phyloP scores from a whole-genome alignment of 345 rosid species.

The Camelina neglecta region DNA sequence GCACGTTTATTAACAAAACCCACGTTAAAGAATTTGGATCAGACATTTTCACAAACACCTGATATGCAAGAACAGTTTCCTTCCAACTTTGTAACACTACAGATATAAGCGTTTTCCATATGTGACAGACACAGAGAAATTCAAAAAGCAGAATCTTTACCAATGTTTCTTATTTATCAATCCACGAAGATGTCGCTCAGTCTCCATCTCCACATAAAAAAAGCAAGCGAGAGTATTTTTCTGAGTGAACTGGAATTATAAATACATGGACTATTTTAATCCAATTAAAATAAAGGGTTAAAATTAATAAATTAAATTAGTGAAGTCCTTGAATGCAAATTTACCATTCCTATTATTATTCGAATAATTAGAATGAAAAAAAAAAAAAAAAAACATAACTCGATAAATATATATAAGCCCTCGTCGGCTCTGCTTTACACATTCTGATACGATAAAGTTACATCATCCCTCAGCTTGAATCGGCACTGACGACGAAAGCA shows the following conservation, averaged over 20 bases:
- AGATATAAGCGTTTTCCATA: background rate
- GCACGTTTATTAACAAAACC: constrained; percentile 37
- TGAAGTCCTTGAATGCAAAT: constrained; percentile 18
- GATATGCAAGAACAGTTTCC: constrained; percentile 25
- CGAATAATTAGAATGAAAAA: constrained; percentile 7
- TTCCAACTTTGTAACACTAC: background rate
- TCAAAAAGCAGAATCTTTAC: background rate
- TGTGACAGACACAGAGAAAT: constrained; percentile 6
- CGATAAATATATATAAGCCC: constrained; percentile 1
- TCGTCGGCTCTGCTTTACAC: background rate
- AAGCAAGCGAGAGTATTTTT: background rate
- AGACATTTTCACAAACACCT: constrained; percentile 55
- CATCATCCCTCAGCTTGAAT: constrained; percentile 17
- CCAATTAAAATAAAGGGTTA: background rate
- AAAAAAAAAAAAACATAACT: background rate
- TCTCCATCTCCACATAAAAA: constrained; percentile 4
- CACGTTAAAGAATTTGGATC: constrained; percentile 40
- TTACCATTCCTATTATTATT: background rate
- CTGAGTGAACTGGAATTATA: background rate
- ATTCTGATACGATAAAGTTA: constrained; percentile 8
- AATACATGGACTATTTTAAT: background rate
- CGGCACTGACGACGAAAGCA: constrained; percentile 27
- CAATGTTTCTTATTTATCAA: background rate
- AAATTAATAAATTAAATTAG: background rate
- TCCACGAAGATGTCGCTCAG: constrained; percentile 17